Evolutionary conservation across 2,329 filamentous ascomycete species (phyloP).

Genomic region (Fusarium cicatricum): DNA sequence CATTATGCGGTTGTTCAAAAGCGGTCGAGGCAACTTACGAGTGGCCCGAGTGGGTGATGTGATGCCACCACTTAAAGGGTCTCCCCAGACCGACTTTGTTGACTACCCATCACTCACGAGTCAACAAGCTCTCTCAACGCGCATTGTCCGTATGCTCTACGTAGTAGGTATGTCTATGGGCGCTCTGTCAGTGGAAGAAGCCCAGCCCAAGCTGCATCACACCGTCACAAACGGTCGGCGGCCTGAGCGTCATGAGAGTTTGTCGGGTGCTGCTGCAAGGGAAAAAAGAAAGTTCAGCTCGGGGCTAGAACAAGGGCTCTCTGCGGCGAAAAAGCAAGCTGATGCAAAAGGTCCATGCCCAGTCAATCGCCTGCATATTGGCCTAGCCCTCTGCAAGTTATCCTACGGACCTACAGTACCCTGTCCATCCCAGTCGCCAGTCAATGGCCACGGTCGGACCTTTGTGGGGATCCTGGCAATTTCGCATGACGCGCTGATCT

Average conservation of each 20-base stretch:
- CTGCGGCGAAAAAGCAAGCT: slow-evolving; percentile 33
- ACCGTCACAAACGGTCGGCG: slow-evolving; percentile 3
- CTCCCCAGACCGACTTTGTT: slow-evolving; percentile 20
- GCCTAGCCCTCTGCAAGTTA: slow-evolving; percentile 3
- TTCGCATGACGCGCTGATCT: slow-evolving; percentile 33
- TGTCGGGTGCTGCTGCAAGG: slow-evolving; percentile 6
- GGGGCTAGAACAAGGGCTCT: slow-evolving; percentile 4
- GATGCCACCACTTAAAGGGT: slow-evolving; percentile 1
- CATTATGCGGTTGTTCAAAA: not conserved
- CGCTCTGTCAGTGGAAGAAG: not conserved
- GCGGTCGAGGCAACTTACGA: not conserved
- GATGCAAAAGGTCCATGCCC: slow-evolving; percentile 31
- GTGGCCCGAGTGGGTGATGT: slow-evolving; percentile 1
- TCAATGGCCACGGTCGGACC: slow-evolving; percentile 20
- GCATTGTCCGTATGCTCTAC: too few species aligned
- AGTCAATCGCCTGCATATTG: slow-evolving; percentile 31
- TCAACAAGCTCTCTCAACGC: slow-evolving; percentile 14
- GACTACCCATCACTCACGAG: slow-evolving; percentile 14
- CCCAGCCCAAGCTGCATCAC: not conserved
- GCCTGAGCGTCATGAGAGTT: slow-evolving; percentile 26
- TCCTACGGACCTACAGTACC: too few species aligned
- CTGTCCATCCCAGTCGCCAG: slow-evolving; percentile 5
- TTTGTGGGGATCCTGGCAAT: slow-evolving; percentile 33
- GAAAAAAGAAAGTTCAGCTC: slow-evolving; percentile 28
- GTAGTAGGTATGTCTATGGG: not conserved